A percentile compares a stretch with the other conserved stretches of the same genome.
Conservation (phyloP, 352 stramenopile genomes). For the Phytophthora citricola region DNA sequence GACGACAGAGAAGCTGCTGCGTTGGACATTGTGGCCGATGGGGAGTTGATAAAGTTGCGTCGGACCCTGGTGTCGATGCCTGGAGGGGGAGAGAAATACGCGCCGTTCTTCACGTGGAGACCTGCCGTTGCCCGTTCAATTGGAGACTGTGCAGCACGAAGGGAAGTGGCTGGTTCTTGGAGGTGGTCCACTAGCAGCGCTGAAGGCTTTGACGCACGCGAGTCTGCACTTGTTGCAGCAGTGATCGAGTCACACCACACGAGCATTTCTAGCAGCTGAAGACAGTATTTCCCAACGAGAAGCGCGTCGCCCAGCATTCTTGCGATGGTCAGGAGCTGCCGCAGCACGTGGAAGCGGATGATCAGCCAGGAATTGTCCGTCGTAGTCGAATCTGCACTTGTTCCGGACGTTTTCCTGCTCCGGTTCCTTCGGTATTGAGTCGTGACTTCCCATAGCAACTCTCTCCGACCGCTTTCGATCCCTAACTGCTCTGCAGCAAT, state of each 20-base stretch:
- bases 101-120: slow-evolving; percentile 59
- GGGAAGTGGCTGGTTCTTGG: slow-evolving; percentile 39
- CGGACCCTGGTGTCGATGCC: slow-evolving; percentile 72
- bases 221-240: slow-evolving; percentile 5
- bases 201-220: slow-evolving; percentile 3
- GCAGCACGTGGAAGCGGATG: slow-evolving; percentile 79
- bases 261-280: slow-evolving; percentile 73
- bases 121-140: slow-evolving; percentile 31
- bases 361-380: slow-evolving; percentile 67
- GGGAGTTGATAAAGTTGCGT: slow-evolving; percentile 72
- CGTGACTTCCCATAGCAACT: slow-evolving; percentile 53
- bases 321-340: slow-evolving; percentile 72
- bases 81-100: slow-evolving; percentile 70
- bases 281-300: slow-evolving; percentile 59
- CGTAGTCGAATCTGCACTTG: slow-evolving; percentile 1
- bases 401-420: slow-evolving; percentile 25
- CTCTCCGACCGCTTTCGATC: slow-evolving; percentile 32
- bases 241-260: slow-evolving; percentile 63
- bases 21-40: slow-evolving; percentile 74
- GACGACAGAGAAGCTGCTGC: slow-evolving; percentile 74
- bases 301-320: slow-evolving; percentile 63
- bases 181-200: slow-evolving; percentile 42
- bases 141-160: slow-evolving; percentile 28
- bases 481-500: slow-evolving; percentile 58
- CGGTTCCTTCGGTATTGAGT: slow-evolving; percentile 38